Evolutionary conservation across 2,329 filamentous ascomycete species (phyloP).

Genomic region (Colletotrichum somersetense): DNA sequence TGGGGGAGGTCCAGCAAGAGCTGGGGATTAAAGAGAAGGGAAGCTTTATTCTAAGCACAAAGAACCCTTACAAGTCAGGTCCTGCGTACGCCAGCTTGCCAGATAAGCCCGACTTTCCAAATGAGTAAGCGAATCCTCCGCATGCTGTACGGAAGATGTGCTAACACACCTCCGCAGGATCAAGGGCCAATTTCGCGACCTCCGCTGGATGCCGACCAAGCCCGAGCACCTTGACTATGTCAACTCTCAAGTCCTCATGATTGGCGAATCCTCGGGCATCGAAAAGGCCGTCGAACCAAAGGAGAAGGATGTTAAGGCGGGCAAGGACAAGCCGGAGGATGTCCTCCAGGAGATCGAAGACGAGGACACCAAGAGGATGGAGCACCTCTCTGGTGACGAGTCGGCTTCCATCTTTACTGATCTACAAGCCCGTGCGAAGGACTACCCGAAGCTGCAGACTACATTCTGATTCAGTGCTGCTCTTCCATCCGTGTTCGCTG

Average conservation of each 20-base stretch:
- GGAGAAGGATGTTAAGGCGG: conserved; percentile 67
- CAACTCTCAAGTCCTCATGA: conserved; percentile 82
- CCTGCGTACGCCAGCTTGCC: conserved; percentile 74
- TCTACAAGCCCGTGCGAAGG: conserved; percentile 63
- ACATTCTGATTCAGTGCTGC: conserved; percentile 58
- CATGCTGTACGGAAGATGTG: not conserved
- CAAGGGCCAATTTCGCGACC: conserved; percentile 76
- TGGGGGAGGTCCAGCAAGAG: conserved; percentile 80
- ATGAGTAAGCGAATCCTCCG: not conserved
- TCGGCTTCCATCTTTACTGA: conserved; percentile 61
- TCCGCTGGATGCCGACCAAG: conserved; percentile 80
- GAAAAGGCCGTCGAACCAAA: conserved; percentile 68
- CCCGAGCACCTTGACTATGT: conserved; percentile 81
- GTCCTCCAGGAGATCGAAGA: conserved; percentile 81
- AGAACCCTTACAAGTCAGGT: conserved; percentile 80
- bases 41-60: conserved; percentile 82
- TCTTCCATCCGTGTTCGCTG: not conserved
- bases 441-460: conserved; percentile 73
- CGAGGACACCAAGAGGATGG: conserved; percentile 78
- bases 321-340: conserved; percentile 74
- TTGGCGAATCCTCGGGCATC: conserved; percentile 75
- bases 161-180: conserved; percentile 59
- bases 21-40: conserved; percentile 79
- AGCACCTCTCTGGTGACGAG: conserved; percentile 60
- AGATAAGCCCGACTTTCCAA: conserved; percentile 69